These are phyloP conservation scores for Biscogniauxia mediterranea DNA, from an alignment of 2,329 filamentous ascomycete species.

Conservation along the genomic window DNA sequence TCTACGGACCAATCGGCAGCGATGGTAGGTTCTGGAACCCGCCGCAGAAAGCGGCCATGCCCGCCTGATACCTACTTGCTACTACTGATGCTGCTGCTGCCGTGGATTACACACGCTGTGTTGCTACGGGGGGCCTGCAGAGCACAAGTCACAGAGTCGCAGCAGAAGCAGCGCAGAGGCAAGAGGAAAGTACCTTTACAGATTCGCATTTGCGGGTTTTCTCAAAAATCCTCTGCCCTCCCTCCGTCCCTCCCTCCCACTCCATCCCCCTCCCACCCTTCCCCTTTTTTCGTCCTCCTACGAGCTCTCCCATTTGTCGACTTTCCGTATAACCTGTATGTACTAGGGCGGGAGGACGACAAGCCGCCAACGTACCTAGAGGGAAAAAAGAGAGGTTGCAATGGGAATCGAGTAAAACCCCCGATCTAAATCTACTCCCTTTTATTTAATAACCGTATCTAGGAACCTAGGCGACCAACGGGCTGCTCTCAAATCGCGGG, in stretches of 20 bases:
- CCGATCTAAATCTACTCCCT: conserved; percentile 5
- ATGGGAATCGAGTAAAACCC: conserved; percentile 20
- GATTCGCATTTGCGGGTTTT: background rate
- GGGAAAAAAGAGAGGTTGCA: conserved; percentile 1
- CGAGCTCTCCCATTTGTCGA: background rate
- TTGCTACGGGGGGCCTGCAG: background rate
- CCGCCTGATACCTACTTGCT: background rate
- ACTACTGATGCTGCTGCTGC: background rate
- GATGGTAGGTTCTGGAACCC: background rate
- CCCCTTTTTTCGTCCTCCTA: background rate
- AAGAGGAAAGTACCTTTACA: background rate
- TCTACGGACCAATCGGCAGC: background rate
- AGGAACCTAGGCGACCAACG: background rate
- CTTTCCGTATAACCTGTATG: background rate
- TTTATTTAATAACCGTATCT: background rate
- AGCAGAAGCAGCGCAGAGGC: background rate
- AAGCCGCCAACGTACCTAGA: no score
- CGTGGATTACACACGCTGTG: background rate
- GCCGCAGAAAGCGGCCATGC: background rate
- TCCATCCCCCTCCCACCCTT: background rate
- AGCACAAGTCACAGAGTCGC: background rate
- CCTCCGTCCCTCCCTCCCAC: no score
- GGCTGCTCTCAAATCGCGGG: conserved; percentile 17
- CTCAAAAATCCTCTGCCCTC: background rate
- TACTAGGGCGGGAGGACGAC: background rate